Evolutionary conservation across 345 rosid species (phyloP).

Genomic region (Eucalyptus tenuipes): DNA sequence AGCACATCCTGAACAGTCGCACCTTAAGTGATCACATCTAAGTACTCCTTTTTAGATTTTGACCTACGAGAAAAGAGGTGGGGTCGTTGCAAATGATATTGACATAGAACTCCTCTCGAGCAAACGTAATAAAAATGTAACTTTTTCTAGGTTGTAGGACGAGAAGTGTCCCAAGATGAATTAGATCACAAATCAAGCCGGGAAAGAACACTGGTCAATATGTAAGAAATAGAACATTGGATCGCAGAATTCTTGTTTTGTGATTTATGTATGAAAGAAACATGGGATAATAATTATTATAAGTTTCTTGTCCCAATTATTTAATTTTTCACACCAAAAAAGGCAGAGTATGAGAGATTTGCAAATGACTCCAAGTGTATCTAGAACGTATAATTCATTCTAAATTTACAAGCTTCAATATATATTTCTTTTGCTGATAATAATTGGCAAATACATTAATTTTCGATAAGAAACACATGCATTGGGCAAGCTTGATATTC

Average conservation of each 20-base stretch:
- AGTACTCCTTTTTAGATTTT: not conserved
- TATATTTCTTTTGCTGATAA: not conserved
- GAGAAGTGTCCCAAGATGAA: not conserved
- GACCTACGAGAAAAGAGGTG: accelerated
- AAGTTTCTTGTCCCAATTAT: not conserved
- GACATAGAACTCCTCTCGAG: not conserved
- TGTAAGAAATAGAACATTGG: not conserved
- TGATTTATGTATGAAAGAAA: not conserved
- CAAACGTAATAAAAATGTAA: not conserved
- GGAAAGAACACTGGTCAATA: not conserved
- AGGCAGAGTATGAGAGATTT: not conserved
- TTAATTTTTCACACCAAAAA: not conserved
- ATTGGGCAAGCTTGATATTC: not conserved
- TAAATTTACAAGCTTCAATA: not conserved
- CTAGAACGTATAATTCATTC: not conserved
- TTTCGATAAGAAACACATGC: not conserved
- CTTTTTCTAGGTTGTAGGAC: not conserved
- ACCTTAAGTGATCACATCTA: not conserved
- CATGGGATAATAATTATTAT: not conserved
- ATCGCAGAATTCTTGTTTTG: accelerated
- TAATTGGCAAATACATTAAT: not conserved
- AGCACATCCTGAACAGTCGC: not conserved
- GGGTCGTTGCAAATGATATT: not conserved
- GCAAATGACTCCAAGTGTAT: not conserved
- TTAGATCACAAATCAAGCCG: not conserved